Conservation (phyloP, 495 filamentous ascomycete species). For the Wilcoxina mikolae region DNA sequence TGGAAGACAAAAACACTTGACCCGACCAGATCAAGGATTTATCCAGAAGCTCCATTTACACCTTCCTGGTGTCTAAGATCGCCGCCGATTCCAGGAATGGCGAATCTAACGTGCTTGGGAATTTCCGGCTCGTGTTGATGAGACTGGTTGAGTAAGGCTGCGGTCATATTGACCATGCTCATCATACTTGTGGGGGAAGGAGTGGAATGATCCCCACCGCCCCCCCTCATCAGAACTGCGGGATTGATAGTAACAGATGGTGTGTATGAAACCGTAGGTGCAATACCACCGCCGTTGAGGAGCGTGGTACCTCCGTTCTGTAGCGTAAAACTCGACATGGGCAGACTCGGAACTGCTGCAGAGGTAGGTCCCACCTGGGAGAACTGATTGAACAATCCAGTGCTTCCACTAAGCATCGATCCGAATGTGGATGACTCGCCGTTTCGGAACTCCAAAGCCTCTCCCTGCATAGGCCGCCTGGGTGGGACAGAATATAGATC, state of each 20-base stretch:
- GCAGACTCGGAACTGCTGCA: neutral
- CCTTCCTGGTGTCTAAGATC: conserved; percentile 2
- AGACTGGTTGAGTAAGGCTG: neutral
- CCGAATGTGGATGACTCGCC: neutral
- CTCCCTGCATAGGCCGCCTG: neutral
- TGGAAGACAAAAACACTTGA: too few relatives aligned
- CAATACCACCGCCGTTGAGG: neutral
- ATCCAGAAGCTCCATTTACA: neutral
- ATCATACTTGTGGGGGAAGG: neutral
- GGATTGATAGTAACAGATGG: conserved; percentile 1
- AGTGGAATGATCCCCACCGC: neutral
- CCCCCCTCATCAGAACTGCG: neutral
- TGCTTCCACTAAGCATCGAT: neutral
- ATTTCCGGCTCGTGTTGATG: neutral
- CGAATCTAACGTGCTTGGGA: conserved; percentile 3
- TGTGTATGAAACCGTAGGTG: neutral
- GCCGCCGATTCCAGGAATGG: neutral
- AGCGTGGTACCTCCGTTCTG: neutral
- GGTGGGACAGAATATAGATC: conserved; percentile 1
- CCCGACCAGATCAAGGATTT: too few relatives aligned
- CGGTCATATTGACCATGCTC: neutral
- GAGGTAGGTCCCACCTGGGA: neutral
- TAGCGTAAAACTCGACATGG: neutral
- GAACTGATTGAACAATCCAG: neutral
- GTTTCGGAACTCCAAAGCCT: neutral